Conservation (phyloP, 208 protist genomes). For the Crithidia fasciculata region DNA sequence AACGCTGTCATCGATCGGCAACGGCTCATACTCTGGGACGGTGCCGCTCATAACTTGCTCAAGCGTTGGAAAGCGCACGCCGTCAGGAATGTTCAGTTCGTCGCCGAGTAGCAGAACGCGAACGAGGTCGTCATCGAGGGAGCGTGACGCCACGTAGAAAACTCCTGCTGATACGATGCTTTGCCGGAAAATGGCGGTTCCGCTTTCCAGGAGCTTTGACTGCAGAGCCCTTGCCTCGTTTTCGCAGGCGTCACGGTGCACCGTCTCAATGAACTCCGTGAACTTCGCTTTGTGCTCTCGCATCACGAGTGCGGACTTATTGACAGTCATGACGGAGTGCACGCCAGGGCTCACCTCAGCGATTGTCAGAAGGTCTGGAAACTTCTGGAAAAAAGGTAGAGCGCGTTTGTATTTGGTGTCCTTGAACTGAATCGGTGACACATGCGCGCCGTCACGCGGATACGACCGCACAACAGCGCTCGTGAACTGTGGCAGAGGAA, state of each 20-base stretch:
- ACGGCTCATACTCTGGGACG: constrained; percentile 4
- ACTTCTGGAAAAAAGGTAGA: constrained; percentile 47
- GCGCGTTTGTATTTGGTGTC: constrained; percentile 75
- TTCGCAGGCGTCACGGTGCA: constrained; percentile 48
- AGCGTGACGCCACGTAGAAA: constrained; percentile 20
- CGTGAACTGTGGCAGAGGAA: constrained; percentile 72
- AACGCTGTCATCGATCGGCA: constrained; percentile 11
- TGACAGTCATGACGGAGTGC: constrained; percentile 46
- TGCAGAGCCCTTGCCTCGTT: constrained; percentile 42
- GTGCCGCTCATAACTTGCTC: constrained; percentile 27
- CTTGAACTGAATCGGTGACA: constrained; percentile 62
- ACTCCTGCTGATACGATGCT: constrained; percentile 45
- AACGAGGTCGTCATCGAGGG: constrained; percentile 26
- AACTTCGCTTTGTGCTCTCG: constrained; percentile 45
- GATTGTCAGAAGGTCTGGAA: constrained; percentile 53
- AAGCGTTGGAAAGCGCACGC: constrained; percentile 21
- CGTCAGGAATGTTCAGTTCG: constrained; percentile 15
- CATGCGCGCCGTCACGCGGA: constrained; percentile 39
- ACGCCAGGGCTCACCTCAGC: constrained; percentile 49
- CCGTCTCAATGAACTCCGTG: constrained; percentile 42
- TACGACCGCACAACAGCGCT: constrained; percentile 50
- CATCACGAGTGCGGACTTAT: constrained; percentile 46
- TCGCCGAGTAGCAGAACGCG: constrained; percentile 27
- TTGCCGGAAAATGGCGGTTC: constrained; percentile 46
- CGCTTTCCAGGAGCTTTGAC: constrained; percentile 37